Percentiles rank a stretch among this genome's conserved stretches.
These are phyloP conservation scores for Lepidium sativum DNA, from an alignment of 345 rosid genomes.

Conservation along the genomic window DNA sequence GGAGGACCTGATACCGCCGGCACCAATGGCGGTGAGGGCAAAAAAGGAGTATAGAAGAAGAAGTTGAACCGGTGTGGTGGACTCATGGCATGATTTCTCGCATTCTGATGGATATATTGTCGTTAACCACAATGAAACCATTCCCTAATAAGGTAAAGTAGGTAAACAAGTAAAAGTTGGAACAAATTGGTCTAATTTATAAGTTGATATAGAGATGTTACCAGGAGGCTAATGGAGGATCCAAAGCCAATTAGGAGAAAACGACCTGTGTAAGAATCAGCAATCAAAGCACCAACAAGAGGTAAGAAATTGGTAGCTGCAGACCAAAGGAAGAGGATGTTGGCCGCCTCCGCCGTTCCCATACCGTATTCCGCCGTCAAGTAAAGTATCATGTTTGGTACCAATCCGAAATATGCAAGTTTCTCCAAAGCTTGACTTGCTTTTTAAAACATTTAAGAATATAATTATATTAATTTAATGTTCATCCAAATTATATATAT, in stretches of 20 bases:
- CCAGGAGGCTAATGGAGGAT: conserved; percentile 40
- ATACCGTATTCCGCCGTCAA: conserved; percentile 42
- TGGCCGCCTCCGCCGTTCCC: conserved; percentile 37
- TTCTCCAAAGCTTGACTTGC: conserved; percentile 64
- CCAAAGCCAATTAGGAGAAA: conserved; percentile 47
- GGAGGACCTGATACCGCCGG: conserved; percentile 54
- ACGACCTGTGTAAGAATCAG: conserved; percentile 63
- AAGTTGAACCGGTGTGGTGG: conserved; percentile 24
- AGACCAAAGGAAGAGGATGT: conserved; percentile 45
- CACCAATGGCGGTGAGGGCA: conserved; percentile 42
- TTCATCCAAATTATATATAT: background rate
- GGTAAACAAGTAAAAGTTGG: background rate
- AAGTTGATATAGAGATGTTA: conserved; percentile 6
- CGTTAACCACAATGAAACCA: conserved; percentile 35
- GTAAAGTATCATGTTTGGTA: conserved; percentile 56
- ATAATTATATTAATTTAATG: background rate
- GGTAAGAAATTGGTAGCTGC: conserved; percentile 52
- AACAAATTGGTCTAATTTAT: background rate
- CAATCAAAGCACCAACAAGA: conserved; percentile 48
- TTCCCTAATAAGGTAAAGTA: conserved; percentile 29
- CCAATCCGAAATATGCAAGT: conserved; percentile 42
- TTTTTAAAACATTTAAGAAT: conserved; percentile 12
- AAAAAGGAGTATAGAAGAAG: conserved; percentile 33
- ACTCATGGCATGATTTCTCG: conserved; percentile 17
- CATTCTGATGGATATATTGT: conserved; percentile 29